Evolutionary conservation across 2,329 filamentous ascomycete species (phyloP).

Genomic region (Fusarium sp.): DNA sequence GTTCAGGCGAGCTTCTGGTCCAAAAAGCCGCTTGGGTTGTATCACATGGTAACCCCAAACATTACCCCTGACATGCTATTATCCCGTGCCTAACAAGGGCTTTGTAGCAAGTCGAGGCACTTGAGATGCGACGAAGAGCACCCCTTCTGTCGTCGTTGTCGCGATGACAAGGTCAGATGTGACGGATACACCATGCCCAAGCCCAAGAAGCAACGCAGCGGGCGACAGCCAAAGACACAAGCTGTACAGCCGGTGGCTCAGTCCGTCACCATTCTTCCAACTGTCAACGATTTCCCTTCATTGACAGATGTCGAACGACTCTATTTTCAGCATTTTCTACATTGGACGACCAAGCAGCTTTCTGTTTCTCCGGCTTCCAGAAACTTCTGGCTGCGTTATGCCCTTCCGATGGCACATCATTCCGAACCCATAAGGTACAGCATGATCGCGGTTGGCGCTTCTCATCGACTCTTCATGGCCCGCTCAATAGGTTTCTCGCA

Average conservation of each 20-base stretch:
- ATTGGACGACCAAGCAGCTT: neutral
- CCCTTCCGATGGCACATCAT: constrained; percentile 1
- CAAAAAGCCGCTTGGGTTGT: neutral
- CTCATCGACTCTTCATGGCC: constrained; percentile 14
- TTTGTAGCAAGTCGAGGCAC: neutral
- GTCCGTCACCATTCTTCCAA: neutral
- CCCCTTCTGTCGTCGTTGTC: neutral
- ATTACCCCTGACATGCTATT: neutral
- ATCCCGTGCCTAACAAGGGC: neutral
- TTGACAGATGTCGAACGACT: neutral
- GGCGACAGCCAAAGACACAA: neutral
- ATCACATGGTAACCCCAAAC: neutral
- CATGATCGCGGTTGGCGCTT: constrained; percentile 12
- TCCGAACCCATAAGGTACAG: constrained; percentile 9
- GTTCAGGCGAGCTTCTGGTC: neutral
- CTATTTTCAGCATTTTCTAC: neutral
- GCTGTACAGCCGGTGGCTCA: neutral
- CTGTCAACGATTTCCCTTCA: neutral
- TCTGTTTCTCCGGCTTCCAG: neutral
- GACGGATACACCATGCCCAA: neutral
- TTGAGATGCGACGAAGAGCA: neutral
- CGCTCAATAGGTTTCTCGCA: neutral
- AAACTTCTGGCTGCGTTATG: constrained; percentile 14
- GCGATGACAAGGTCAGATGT: neutral
- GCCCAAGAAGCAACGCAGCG: neutral